phyloP scores from a whole-genome alignment of 2,329 filamentous ascomycete genomes.

The Phaeophleospora eucalypticola region DNA sequence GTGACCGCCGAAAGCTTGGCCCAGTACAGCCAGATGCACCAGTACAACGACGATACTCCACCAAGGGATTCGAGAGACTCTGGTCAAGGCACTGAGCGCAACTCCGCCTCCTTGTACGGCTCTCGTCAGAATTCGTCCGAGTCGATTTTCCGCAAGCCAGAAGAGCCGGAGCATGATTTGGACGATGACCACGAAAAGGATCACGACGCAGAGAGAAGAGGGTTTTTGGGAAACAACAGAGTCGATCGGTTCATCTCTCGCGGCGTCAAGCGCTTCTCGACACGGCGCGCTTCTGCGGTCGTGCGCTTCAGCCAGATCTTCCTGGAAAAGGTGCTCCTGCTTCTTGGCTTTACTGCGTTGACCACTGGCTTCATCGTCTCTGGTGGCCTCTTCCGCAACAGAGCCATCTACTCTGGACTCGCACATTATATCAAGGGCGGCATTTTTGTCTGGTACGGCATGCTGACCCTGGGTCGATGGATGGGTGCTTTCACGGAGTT shows the following conservation, averaged over 20 bases:
- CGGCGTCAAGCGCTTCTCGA: conserved; percentile 31
- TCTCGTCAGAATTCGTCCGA: conserved; percentile 33
- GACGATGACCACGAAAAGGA: conserved; percentile 40
- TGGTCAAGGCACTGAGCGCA: conserved; percentile 27
- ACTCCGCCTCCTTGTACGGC: conserved; percentile 25
- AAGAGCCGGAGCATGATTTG: conserved; percentile 27
- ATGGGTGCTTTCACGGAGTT: conserved; percentile 84
- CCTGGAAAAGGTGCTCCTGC: conserved; percentile 71
- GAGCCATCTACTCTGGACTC: conserved; percentile 71
- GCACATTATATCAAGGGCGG: conserved; percentile 94
- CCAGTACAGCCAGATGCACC: conserved; percentile 18
- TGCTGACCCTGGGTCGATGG: conserved; percentile 84
- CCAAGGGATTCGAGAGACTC: conserved; percentile 42
- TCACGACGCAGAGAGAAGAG: conserved; percentile 29
- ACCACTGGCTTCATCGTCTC: conserved; percentile 71
- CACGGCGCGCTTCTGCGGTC: conserved; percentile 52
- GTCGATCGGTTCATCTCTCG: conserved; percentile 26
- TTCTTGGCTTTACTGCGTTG: conserved; percentile 71
- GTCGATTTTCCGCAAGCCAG: conserved; percentile 22
- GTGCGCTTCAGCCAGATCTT: conserved; percentile 60
- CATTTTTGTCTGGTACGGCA: conserved; percentile 89
- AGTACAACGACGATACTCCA: conserved; percentile 21
- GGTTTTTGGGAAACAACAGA: conserved; percentile 41
- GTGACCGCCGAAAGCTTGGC: conserved; percentile 28
- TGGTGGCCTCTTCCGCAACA: conserved; percentile 66